Conservation (phyloP, 495 filamentous ascomycete species). For the Trypethelium eluteriae region DNA sequence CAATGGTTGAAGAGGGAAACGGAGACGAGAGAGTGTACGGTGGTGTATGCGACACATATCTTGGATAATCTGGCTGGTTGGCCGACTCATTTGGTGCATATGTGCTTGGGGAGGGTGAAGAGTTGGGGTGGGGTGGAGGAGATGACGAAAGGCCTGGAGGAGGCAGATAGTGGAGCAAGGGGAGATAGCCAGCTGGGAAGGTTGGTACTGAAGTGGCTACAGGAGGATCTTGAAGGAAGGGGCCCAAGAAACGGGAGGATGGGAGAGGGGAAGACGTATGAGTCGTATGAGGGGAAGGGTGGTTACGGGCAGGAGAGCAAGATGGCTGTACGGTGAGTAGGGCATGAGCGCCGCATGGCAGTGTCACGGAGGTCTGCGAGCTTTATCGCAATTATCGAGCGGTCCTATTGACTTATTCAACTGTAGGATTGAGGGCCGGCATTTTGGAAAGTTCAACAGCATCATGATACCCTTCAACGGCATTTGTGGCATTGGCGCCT, state of each 20-base stretch:
- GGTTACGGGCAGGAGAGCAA: slow-evolving; percentile 70
- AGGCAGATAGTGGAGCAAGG: slow-evolving; percentile 41
- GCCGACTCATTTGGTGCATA: slow-evolving; percentile 93
- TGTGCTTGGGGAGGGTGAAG: slow-evolving; percentile 79
- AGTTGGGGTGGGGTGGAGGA: slow-evolving; percentile 66
- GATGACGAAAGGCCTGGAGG: slow-evolving; percentile 33
- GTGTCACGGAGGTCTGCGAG: too few relatives aligned
- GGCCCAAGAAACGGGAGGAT: slow-evolving; percentile 57
- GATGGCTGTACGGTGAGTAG: slow-evolving; percentile 26
- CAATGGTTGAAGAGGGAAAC: slow-evolving; percentile 81
- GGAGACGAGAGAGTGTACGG: slow-evolving; percentile 68
- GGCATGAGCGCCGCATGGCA: background rate
- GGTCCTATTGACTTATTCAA: background rate
- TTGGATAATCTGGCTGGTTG: slow-evolving; percentile 85
- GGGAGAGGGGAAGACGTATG: slow-evolving; percentile 61
- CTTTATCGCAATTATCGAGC: background rate
- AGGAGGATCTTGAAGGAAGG: slow-evolving; percentile 68
- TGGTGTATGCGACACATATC: slow-evolving; percentile 97
- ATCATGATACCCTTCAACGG: slow-evolving; percentile 5
- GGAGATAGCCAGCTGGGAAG: slow-evolving; percentile 71
- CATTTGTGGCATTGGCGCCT: background rate
- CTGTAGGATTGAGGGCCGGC: background rate
- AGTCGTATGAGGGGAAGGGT: slow-evolving; percentile 55
- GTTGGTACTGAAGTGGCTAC: slow-evolving; percentile 78
- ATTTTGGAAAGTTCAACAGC: slow-evolving; percentile 1